Evolutionary conservation across 2,329 filamentous ascomycete species (phyloP).

Genomic region (Hypoxylon sp.): DNA sequence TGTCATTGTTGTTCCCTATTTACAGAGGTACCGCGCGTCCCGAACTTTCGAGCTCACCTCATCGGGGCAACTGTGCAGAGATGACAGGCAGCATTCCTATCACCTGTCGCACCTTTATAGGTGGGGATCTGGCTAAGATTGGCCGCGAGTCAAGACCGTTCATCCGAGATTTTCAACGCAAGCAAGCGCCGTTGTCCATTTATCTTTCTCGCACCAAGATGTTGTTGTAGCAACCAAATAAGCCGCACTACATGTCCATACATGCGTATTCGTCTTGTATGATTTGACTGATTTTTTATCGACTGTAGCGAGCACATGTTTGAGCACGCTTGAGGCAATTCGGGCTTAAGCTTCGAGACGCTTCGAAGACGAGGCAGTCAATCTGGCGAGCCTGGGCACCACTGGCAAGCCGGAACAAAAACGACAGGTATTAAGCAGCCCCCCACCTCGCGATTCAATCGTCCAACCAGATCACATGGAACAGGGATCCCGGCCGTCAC

Average conservation of each 20-base stretch:
- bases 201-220: constrained; percentile 29
- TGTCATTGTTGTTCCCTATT: constrained; percentile 32
- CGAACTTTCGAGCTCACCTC: constrained; percentile 44
- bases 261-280: not conserved
- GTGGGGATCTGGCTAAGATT: constrained; percentile 45
- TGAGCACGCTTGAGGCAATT: constrained; percentile 6
- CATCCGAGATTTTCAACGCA: constrained; percentile 40
- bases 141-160: constrained; percentile 42
- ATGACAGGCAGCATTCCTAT: constrained; percentile 48
- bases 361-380: constrained; percentile 30
- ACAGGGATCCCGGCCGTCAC: constrained; percentile 41
- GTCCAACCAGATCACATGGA: constrained; percentile 43
- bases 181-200: constrained; percentile 35
- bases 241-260: constrained; percentile 19
- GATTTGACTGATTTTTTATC: constrained; percentile 13
- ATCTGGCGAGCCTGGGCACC: constrained; percentile 39
- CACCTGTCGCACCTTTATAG: constrained; percentile 44
- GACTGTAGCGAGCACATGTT: constrained; percentile 10
- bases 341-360: constrained; percentile 26
- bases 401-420: constrained; percentile 35
- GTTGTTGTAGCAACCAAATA: constrained; percentile 30
- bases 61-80: constrained; percentile 42
- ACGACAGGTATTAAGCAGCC: constrained; percentile 40
- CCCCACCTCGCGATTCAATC: constrained; percentile 42
- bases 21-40: constrained; percentile 41